Percentiles rank a stretch among this genome's conserved stretches.
Evolutionary conservation across 2,329 filamentous ascomycete genomes (phyloP).

Genomic region (Chrysosporium queenslandicum): DNA sequence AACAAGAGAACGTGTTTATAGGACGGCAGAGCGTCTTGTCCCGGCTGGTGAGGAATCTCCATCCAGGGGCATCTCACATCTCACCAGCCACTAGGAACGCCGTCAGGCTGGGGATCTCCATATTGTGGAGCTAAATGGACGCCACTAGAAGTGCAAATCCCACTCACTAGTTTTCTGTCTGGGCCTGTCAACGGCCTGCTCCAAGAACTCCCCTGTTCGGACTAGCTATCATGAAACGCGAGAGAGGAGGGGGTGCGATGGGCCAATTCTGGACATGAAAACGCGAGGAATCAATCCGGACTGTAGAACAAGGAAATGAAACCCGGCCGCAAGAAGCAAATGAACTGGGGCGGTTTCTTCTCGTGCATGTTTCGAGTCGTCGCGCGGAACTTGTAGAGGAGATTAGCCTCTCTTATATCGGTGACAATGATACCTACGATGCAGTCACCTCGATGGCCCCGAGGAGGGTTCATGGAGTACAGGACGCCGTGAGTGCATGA

Average conservation of each 20-base stretch:
- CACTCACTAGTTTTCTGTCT: background rate
- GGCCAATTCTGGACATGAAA: background rate
- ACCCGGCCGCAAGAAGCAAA: background rate
- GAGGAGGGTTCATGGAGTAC: no score
- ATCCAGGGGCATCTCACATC: background rate
- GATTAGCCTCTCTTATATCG: background rate
- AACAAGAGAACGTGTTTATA: background rate
- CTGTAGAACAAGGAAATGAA: background rate
- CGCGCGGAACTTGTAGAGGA: background rate
- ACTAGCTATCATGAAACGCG: slow-evolving; percentile 3
- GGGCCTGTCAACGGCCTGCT: background rate
- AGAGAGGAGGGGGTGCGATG: background rate
- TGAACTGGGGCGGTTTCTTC: background rate
- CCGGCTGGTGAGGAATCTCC: background rate
- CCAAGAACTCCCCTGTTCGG: background rate
- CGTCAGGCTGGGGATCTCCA: background rate
- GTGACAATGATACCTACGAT: no score
- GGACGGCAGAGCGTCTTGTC: background rate
- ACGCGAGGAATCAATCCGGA: background rate
- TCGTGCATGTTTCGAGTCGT: background rate
- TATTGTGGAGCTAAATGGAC: background rate
- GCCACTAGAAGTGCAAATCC: background rate
- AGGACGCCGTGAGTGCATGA: no score
- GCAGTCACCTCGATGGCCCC: background rate
- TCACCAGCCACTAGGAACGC: background rate